Evolutionary conservation across 345 rosid genomes (phyloP).

Genomic region (Rhodamnia rubescens): DNA sequence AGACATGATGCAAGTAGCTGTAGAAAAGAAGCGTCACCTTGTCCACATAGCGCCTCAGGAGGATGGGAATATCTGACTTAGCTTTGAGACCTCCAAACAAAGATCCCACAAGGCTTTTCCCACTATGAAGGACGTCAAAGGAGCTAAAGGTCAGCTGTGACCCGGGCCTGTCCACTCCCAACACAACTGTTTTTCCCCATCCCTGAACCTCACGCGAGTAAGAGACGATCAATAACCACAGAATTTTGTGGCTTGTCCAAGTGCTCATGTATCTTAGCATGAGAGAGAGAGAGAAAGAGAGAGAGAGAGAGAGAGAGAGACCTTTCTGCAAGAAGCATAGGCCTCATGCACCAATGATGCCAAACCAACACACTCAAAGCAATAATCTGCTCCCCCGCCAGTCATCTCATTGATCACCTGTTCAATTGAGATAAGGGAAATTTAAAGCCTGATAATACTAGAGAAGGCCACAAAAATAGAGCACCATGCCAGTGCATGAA

Average conservation of each 20-base stretch:
- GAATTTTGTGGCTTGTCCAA: not conserved
- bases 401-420: constrained; percentile 66
- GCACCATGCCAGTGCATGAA: not conserved
- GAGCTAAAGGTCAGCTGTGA: constrained; percentile 36
- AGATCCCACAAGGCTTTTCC: constrained; percentile 48
- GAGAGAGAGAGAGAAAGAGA: constrained; percentile 8
- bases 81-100: constrained; percentile 82
- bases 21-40: constrained; percentile 23
- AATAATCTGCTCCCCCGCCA: constrained; percentile 70
- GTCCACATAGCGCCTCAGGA: constrained; percentile 48
- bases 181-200: constrained; percentile 76
- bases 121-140: constrained; percentile 41
- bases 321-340: constrained; percentile 62
- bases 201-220: constrained; percentile 27
- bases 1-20: not conserved
- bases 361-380: constrained; percentile 70
- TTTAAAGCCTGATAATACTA: not conserved
- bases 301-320: constrained; percentile 8
- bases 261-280: not conserved
- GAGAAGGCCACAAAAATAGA: not conserved
- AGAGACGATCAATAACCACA: not conserved
- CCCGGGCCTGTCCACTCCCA: constrained; percentile 75
- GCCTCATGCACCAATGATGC: constrained; percentile 55
- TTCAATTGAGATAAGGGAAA: not conserved
- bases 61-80: constrained; percentile 70